Evolutionary conservation across 2,329 filamentous ascomycete genomes (phyloP).

Genomic region (Cytospora piceae): DNA sequence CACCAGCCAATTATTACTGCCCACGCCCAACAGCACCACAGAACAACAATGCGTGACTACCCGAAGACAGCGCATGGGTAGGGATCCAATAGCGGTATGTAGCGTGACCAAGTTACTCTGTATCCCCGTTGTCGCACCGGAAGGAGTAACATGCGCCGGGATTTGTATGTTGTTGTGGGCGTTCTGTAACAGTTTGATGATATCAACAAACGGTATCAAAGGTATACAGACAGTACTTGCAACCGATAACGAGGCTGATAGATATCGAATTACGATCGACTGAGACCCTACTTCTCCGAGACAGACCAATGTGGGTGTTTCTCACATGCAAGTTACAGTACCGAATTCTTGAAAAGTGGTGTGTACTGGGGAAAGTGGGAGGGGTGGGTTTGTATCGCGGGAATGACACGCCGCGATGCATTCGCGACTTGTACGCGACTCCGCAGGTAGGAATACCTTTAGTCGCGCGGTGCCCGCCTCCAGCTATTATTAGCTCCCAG

Average conservation of each 20-base stretch:
- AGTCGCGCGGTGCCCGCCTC: no score
- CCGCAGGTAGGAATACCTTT: not conserved
- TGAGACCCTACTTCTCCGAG: constrained; percentile 8
- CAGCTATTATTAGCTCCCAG: constrained; percentile 8
- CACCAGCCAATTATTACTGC: constrained; percentile 38
- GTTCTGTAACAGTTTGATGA: not conserved
- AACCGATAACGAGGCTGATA: not conserved
- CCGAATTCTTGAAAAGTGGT: not conserved
- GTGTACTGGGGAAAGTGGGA: not conserved
- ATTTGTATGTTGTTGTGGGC: not conserved
- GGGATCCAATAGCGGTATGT: constrained; percentile 5
- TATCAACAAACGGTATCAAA: constrained; percentile 14
- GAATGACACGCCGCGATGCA: constrained; percentile 5
- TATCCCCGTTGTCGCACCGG: constrained; percentile 10
- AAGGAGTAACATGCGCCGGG: not conserved
- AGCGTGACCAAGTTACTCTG: not conserved
- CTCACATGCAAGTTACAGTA: constrained; percentile 20
- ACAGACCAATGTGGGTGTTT: constrained; percentile 18
- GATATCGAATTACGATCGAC: constrained; percentile 20
- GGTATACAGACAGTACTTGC: constrained; percentile 4
- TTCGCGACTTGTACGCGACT: constrained; percentile 17
- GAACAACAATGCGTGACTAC: constrained; percentile 31
- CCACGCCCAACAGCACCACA: constrained; percentile 30
- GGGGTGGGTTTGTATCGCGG: not conserved
- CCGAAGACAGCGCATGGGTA: constrained; percentile 30